phyloP scores from a whole-genome alignment of 495 filamentous ascomycete genomes.

The Haplographium delicatum region DNA sequence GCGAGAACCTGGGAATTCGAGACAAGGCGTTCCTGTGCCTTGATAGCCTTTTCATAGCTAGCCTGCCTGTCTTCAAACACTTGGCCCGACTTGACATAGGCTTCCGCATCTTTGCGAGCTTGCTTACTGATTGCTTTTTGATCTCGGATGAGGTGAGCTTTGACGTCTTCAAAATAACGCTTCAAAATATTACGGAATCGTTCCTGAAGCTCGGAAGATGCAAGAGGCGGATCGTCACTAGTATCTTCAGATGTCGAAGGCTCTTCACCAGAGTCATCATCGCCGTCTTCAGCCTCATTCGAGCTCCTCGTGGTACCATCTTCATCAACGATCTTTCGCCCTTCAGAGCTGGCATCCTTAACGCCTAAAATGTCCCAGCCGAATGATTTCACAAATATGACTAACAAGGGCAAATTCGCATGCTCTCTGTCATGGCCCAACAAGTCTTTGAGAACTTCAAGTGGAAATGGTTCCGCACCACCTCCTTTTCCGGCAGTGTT shows the following conservation, averaged over 20 bases:
- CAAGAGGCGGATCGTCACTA: conserved; percentile 65
- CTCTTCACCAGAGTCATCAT: conserved; percentile 40
- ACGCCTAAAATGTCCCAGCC: conserved; percentile 91
- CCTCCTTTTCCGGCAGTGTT: conserved; percentile 45
- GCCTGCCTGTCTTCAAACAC: conserved; percentile 97
- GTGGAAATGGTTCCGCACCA: conserved; percentile 77
- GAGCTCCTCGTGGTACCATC: conserved; percentile 65
- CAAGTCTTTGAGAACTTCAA: conserved; percentile 95
- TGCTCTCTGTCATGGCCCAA: conserved; percentile 92
- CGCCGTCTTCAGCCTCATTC: conserved; percentile 39
- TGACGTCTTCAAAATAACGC: conserved; percentile 91
- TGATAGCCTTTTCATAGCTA: conserved; percentile 89
- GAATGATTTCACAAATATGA: conserved; percentile 93
- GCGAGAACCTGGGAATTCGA: conserved; percentile 87
- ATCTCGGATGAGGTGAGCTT: conserved; percentile 78
- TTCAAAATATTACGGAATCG: conserved; percentile 84
- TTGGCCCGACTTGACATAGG: conserved; percentile 97
- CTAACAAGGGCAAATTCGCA: conserved; percentile 81
- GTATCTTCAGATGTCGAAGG: conserved; percentile 35
- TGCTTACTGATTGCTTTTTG: conserved; percentile 81
- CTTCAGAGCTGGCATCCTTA: conserved; percentile 60
- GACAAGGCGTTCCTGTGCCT: conserved; percentile 85
- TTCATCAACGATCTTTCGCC: conserved; percentile 76
- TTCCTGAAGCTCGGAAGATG: conserved; percentile 68
- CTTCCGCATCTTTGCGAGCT: conserved; percentile 90